Conservation (phyloP, 306 rosid genomes). For the Rosa rugosa region DNA sequence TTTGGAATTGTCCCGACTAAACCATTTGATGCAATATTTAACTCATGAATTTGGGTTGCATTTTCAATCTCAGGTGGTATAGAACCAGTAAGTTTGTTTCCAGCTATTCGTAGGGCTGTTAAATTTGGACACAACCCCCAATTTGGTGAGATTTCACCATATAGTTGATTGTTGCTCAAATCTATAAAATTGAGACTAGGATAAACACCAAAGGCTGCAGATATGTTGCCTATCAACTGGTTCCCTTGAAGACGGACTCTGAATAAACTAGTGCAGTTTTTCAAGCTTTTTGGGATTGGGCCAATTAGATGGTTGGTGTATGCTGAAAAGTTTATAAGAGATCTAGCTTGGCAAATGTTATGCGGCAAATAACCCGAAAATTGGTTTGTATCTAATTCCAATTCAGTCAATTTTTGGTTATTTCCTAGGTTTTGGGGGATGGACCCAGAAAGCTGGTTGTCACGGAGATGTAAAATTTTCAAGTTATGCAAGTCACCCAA, state of each 20-base stretch:
- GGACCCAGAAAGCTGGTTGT: background rate
- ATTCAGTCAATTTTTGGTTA: background rate
- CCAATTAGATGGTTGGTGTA: slow-evolving; percentile 1
- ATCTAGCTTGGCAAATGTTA: background rate
- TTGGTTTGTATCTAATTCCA: slow-evolving; percentile 15
- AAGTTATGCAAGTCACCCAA: no score
- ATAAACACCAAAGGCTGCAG: slow-evolving; percentile 38
- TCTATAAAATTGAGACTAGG: slow-evolving; percentile 36
- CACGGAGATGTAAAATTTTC: no score
- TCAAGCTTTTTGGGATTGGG: slow-evolving; percentile 34
- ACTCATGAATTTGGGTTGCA: background rate
- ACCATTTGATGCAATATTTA: background rate
- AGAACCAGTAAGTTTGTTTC: slow-evolving; percentile 11
- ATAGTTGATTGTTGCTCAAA: slow-evolving; percentile 12
- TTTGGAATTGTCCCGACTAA: background rate
- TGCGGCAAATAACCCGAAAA: background rate
- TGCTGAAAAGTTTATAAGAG: background rate
- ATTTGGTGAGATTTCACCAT: slow-evolving; percentile 10
- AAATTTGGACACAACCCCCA: slow-evolving; percentile 1
- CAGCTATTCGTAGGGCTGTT: background rate
- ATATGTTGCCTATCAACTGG: slow-evolving; percentile 32
- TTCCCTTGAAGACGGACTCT: slow-evolving; percentile 35
- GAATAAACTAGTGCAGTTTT: slow-evolving; percentile 29
- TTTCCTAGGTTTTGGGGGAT: slow-evolving; percentile 16
- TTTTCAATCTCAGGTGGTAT: slow-evolving; percentile 8